These are phyloP conservation scores for Arxiozyma slooffiae DNA, from an alignment of 1,139 yeast genomes.

Conservation along the genomic window DNA sequence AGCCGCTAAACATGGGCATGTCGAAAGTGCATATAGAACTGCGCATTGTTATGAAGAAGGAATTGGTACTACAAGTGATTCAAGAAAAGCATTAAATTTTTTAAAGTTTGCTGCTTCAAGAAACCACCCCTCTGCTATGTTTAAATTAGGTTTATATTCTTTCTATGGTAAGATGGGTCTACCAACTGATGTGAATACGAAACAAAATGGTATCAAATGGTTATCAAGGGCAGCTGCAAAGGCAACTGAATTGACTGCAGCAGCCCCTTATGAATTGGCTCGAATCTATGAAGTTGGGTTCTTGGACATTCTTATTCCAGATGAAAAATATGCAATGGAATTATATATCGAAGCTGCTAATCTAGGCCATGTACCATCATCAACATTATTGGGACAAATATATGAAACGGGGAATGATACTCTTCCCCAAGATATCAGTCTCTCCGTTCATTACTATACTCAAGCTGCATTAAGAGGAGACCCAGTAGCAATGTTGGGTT, in stretches of 20 bases:
- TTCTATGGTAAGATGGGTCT: constrained; percentile 81
- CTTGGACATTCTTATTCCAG: constrained; percentile 77
- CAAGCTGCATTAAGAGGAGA: constrained; percentile 86
- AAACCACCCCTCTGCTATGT: constrained; percentile 94
- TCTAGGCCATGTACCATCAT: constrained; percentile 73
- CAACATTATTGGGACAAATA: constrained; percentile 68
- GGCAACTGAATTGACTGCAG: constrained; percentile 77
- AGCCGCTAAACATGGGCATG: constrained; percentile 89
- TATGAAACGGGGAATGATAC: constrained; percentile 74
- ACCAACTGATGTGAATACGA: constrained; percentile 53
- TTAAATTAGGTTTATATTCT: constrained; percentile 77
- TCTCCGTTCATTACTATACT: constrained; percentile 87
- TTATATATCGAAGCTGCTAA: constrained; percentile 85
- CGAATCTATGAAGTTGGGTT: constrained; percentile 78
- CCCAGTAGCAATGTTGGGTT: constrained; percentile 78
- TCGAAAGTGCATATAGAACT: constrained; percentile 84
- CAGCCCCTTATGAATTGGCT: constrained; percentile 89
- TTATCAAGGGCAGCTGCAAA: constrained; percentile 73
- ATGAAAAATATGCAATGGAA: constrained; percentile 74
- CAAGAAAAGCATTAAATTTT: constrained; percentile 76
- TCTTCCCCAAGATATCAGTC: constrained; percentile 71
- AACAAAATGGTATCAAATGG: constrained; percentile 90
- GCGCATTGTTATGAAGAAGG: constrained; percentile 92
- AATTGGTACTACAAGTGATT: constrained; percentile 81
- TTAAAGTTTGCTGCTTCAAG: constrained; percentile 80